Percentiles rank a stretch among this genome's conserved stretches.
These are phyloP conservation scores for Strombidium stylifer DNA, from an alignment of 73 alveolate genomes.

Conservation along the genomic window DNA sequence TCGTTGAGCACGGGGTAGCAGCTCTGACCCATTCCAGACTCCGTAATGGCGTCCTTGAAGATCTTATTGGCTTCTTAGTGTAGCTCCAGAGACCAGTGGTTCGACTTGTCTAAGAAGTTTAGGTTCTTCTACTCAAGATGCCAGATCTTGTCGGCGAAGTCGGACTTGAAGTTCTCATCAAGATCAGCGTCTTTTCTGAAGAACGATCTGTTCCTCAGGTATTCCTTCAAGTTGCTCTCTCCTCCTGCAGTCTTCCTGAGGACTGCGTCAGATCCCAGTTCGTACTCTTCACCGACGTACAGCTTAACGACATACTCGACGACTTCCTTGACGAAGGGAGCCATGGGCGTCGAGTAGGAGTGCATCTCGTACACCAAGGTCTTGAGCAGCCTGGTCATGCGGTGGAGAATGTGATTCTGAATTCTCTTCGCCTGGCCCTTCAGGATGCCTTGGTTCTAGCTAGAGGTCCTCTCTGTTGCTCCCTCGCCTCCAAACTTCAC, in stretches of 20 bases:
- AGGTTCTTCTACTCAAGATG: constrained; percentile 61
- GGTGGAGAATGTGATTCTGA: constrained; percentile 41
- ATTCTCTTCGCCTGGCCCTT: constrained; percentile 49
- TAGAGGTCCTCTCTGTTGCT: constrained; percentile 39
- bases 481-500: constrained; percentile 50
- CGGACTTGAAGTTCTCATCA: constrained; percentile 66
- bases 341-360: constrained; percentile 76
- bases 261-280: constrained; percentile 59
- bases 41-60: constrained; percentile 80
- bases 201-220: constrained; percentile 72
- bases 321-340: constrained; percentile 80
- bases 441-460: constrained; percentile 2
- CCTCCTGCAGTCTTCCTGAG: constrained; percentile 18
- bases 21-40: constrained; percentile 74
- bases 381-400: constrained; percentile 52
- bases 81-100: constrained; percentile 78
- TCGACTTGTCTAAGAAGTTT: constrained; percentile 67
- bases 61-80: constrained; percentile 62
- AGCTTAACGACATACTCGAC: constrained; percentile 69
- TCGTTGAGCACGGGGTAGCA: constrained; percentile 76
- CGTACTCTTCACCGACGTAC: constrained; percentile 85
- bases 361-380: constrained; percentile 79
- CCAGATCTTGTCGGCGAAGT: constrained; percentile 68
- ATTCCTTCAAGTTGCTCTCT: constrained; percentile 51
- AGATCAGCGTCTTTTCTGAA: constrained; percentile 74